These are phyloP conservation scores for Phalaenopsis aphrodite DNA, from an alignment of 106 monocot species.

Conservation along the genomic window DNA sequence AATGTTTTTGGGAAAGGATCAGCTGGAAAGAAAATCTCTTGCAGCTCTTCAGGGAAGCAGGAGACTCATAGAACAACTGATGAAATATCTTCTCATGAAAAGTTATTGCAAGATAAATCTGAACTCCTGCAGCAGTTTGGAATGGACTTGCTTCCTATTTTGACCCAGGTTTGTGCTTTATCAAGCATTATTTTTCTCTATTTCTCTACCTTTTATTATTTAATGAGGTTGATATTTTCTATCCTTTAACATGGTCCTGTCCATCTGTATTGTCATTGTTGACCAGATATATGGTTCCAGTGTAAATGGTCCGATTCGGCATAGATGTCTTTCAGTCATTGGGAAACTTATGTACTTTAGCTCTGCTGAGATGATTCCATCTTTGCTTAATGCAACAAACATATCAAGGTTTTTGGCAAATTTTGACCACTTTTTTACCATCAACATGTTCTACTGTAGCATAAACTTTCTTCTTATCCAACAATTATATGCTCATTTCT, in stretches of 20 bases:
- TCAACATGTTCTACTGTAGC: neutral
- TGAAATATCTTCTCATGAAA: conserved; percentile 77
- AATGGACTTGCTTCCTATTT: conserved; percentile 75
- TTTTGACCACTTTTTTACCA: neutral
- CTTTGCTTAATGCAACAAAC: conserved; percentile 62
- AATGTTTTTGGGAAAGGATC: conserved; percentile 63
- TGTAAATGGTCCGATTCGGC: conserved; percentile 83
- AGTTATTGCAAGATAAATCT: conserved; percentile 80
- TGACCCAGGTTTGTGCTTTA: conserved; percentile 64
- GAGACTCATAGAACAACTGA: conserved; percentile 23
- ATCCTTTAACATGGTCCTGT: neutral
- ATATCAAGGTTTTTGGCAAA: conserved; percentile 57
- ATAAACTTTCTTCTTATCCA: neutral
- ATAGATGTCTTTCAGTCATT: conserved; percentile 83
- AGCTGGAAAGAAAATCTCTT: conserved; percentile 40
- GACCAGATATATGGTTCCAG: conserved; percentile 88
- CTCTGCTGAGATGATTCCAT: conserved; percentile 82
- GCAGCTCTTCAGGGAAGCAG: conserved; percentile 32
- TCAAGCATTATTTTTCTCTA: neutral
- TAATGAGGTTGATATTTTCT: neutral
- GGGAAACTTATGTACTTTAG: conserved; percentile 94
- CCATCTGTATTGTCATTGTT: neutral
- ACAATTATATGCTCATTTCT: neutral
- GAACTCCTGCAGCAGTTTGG: conserved; percentile 93
- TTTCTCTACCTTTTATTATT: neutral